These are phyloP conservation scores for Starmera caribaea DNA, from an alignment of 805 yeast genomes.

Conservation along the genomic window DNA sequence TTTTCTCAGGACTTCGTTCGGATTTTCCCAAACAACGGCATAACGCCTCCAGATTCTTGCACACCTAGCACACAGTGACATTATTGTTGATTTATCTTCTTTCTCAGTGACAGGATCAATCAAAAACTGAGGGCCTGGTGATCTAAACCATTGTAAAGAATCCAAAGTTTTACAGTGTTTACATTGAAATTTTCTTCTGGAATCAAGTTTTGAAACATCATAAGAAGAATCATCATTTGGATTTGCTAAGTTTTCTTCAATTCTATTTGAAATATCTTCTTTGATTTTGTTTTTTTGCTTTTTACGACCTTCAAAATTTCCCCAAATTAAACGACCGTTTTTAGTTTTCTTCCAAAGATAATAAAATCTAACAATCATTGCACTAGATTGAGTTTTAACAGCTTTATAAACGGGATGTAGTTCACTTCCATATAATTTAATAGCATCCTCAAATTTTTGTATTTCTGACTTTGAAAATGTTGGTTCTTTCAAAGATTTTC, in stretches of 20 bases:
- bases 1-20: constrained; percentile 51
- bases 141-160: constrained; percentile 59
- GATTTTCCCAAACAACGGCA: constrained; percentile 81
- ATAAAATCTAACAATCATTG: constrained; percentile 79
- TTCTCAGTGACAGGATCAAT: constrained; percentile 22
- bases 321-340: constrained; percentile 74
- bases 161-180: constrained; percentile 55
- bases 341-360: constrained; percentile 88
- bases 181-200: constrained; percentile 43
- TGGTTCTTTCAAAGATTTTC: constrained; percentile 65
- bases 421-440: constrained; percentile 66
- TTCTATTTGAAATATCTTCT: constrained; percentile 5
- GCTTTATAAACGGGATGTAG: constrained; percentile 60
- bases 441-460: constrained; percentile 63
- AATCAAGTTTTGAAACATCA: constrained; percentile 40
- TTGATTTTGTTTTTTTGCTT: constrained; percentile 29
- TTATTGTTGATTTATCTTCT: constrained; percentile 18
- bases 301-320: constrained; percentile 67
- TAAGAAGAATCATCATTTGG: constrained; percentile 64
- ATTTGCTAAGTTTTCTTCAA: constrained; percentile 14
- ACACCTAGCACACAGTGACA: constrained; percentile 76
- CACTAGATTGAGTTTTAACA: constrained; percentile 63
- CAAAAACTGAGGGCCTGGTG: constrained; percentile 48
- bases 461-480: constrained; percentile 58
- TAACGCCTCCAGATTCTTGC: constrained; percentile 88